Evolutionary conservation across 352 stramenopile species (phyloP).

Genomic region (Globisporangium acanthophoron): DNA sequence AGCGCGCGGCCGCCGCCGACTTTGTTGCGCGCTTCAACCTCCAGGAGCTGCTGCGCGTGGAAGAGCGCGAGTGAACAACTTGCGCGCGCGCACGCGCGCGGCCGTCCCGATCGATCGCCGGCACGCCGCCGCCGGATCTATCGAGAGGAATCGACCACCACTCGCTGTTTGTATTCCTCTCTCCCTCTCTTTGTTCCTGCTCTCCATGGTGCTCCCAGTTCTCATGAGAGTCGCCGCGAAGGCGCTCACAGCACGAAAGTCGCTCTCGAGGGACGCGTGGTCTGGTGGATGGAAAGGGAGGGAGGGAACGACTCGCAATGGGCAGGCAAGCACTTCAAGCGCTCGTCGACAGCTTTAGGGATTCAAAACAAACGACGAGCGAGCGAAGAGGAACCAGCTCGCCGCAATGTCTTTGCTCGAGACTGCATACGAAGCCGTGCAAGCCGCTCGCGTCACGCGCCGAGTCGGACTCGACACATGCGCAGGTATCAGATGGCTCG

Average conservation of each 20-base stretch:
- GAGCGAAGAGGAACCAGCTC: not conserved
- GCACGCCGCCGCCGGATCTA: not conserved
- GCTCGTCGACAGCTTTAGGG: too few relatives aligned
- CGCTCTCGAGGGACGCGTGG: not conserved
- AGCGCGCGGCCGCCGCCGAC: conserved; percentile 40
- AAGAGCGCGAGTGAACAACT: conserved; percentile 9
- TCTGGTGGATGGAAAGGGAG: too few relatives aligned
- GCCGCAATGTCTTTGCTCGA: too few relatives aligned
- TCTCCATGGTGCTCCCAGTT: not conserved
- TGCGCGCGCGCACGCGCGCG: not conserved
- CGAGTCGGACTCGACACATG: not conserved
- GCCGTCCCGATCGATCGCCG: not conserved
- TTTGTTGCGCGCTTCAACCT: conserved; percentile 73
- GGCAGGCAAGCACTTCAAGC: too few relatives aligned
- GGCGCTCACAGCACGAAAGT: not conserved
- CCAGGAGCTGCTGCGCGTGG: conserved; percentile 48
- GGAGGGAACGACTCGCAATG: too few relatives aligned
- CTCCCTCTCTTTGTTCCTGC: not conserved
- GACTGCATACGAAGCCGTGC: not conserved
- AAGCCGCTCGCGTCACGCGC: not conserved
- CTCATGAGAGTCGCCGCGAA: not conserved
- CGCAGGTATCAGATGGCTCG: conserved; percentile 5
- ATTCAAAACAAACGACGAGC: not conserved
- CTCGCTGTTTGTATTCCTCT: not conserved
- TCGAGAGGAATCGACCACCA: too few relatives aligned